These are phyloP conservation scores for Suaeda aralocaspica DNA, from an alignment of 148 eudicot species.

Conservation along the genomic window DNA sequence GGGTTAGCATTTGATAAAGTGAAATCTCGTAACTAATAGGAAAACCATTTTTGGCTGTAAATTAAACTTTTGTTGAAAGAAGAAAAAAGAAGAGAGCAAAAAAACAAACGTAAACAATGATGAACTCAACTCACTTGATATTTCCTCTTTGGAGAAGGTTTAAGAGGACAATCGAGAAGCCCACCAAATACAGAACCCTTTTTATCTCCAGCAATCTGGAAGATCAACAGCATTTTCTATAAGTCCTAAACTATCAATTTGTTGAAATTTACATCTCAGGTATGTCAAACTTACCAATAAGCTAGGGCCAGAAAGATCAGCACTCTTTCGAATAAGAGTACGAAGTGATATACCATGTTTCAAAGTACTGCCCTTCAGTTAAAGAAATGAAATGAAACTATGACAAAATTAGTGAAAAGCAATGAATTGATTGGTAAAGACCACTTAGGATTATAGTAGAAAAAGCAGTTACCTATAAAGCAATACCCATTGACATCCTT, in stretches of 20 bases:
- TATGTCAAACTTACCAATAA: conserved; percentile 59
- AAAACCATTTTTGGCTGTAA: too few relatives aligned
- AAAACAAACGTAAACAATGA: not conserved
- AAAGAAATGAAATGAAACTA: conserved; percentile 34
- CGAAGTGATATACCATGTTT: conserved; percentile 97
- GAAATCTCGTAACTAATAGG: too few relatives aligned
- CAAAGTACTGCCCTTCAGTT: conserved; percentile 96
- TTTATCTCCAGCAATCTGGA: conserved; percentile 80
- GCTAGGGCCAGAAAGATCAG: conserved; percentile 75
- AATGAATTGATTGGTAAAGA: conserved; percentile 7
- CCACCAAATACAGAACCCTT: conserved; percentile 96
- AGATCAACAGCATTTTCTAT: conserved; percentile 10
- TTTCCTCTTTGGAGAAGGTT: conserved; percentile 76
- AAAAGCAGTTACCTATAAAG: conserved; percentile 65
- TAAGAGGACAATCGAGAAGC: conserved; percentile 74
- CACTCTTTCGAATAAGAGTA: conserved; percentile 76
- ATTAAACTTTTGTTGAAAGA: too few relatives aligned
- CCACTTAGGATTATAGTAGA: conserved; percentile 1
- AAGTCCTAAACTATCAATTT: not conserved
- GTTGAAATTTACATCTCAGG: not conserved
- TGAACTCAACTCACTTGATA: conserved; percentile 67
- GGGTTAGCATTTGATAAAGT: too few relatives aligned
- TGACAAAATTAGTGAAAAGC: conserved; percentile 15
- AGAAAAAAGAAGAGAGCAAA: not conserved
- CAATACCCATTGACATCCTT: conserved; percentile 92